Conservation (phyloP, 768 basidiomycete species). For the Sistotremastrum niveocremeum region DNA sequence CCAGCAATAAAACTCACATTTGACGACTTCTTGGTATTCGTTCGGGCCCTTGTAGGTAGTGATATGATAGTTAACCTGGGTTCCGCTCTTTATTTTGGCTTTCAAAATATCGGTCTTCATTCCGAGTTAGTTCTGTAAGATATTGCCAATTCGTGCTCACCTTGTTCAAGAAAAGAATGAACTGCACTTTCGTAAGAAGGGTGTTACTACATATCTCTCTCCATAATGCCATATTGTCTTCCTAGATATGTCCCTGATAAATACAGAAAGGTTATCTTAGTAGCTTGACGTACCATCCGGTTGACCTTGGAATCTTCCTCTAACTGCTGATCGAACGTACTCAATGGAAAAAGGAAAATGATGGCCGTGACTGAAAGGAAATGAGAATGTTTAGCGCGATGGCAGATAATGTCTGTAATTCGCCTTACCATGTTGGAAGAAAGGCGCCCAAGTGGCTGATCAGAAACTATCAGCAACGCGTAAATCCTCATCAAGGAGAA, state of each 20-base stretch:
- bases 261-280: background rate
- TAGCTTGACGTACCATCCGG: conserved; percentile 30
- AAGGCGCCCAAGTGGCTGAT: conserved; percentile 52
- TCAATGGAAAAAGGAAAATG: conserved; percentile 54
- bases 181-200: conserved; percentile 35
- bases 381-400: conserved; percentile 1
- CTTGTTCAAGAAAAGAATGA: conserved; percentile 53
- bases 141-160: background rate
- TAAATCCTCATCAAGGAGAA: background rate
- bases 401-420: background rate
- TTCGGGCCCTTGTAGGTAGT: conserved; percentile 42
- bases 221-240: conserved; percentile 47
- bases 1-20: conserved; percentile 28
- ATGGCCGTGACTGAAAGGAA: conserved; percentile 37
- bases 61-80: conserved; percentile 41
- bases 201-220: conserved; percentile 45
- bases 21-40: conserved; percentile 34
- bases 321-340: conserved; percentile 49
- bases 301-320: conserved; percentile 45
- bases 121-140: conserved; percentile 4
- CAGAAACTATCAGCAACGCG: background rate
- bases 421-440: conserved; percentile 47
- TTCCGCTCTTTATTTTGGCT: conserved; percentile 35
- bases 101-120: conserved; percentile 36
- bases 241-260: conserved; percentile 17